Base-by-base conservation (phyloP, 2,329 filamentous ascomycete species). In the Microsporum canis region DNA sequence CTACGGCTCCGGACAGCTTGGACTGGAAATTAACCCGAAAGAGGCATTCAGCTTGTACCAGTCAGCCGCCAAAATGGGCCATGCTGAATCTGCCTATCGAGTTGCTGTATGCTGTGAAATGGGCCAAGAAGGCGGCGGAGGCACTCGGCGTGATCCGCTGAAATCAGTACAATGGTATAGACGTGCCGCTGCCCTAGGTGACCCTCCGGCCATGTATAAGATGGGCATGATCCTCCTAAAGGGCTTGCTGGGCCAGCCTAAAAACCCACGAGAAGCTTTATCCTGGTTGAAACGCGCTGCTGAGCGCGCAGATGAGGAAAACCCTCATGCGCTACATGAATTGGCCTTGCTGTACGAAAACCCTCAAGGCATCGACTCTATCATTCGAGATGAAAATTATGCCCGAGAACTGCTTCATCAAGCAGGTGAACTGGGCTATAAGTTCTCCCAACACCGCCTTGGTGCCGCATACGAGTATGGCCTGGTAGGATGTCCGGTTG, bases 151-250 rank as follows among this genome's bases (percentile, higher is more conserved):
- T 68, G 94, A 99, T 70, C 89, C 90, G 0, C 76, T 92, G 66
- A 97, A 97, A 75, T 92, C 94, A 0, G 91, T 97, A 23, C 92
- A 97, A 73, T 99, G 94, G 94, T 99, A 99, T 75, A 91, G 92
- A 72, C 88, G 91, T 49, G 91, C 94, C 5, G 92, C 94, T 8
- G 87, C 88, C 10, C 80, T 97, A 2, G 92, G 94, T 2, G 92
- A 99, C 70, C 87, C 88, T 1, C 88, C 92, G 0, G 94, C 91
- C 34, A 95, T 97, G 90, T 99, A 96, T 78, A 99, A 99, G 75
- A 85, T 97, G 75, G 94, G 94, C 62, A 95, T 96, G 87, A 95
- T 99, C 66, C 78, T 89, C 64, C 82, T 97, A 60, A 97, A 97
- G 74, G 94, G 92, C 8, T 80, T 97, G 33, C 82, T 99, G n/a